These are phyloP conservation scores for Mortierella sp. DNA, from an alignment of 371 early-diverging fungal species.

Conservation along the genomic window DNA sequence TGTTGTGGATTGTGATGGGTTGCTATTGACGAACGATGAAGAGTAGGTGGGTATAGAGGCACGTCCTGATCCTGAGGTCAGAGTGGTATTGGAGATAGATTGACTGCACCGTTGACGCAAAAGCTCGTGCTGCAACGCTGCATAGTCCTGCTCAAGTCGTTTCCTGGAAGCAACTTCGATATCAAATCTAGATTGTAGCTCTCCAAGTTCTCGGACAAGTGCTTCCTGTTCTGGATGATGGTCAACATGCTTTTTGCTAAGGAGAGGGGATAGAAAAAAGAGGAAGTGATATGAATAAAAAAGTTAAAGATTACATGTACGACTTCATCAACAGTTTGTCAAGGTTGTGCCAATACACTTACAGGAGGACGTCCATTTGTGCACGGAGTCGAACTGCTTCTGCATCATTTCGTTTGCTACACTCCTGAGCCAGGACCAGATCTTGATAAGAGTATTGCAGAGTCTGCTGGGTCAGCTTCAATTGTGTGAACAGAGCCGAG, in stretches of 20 bases:
- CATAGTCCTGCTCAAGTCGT: constrained; percentile 28
- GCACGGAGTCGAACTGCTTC: constrained; percentile 15
- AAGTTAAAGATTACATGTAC: background rate
- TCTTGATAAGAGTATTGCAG: constrained; percentile 36
- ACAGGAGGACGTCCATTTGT: constrained; percentile 37
- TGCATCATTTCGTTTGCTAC: constrained; percentile 23
- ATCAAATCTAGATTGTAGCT: constrained; percentile 22
- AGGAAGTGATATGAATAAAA: background rate
- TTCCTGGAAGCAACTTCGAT: constrained; percentile 22
- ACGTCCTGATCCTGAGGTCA: too few species aligned
- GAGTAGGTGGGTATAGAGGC: background rate
- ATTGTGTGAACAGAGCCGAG: constrained; percentile 9
- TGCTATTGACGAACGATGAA: background rate
- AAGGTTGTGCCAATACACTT: background rate
- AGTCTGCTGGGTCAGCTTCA: constrained; percentile 34
- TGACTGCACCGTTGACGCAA: constrained; percentile 4
- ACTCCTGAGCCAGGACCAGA: constrained; percentile 28
- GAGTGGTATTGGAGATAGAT: too few species aligned
- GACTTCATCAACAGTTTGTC: too few species aligned
- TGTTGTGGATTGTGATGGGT: constrained; percentile 2
- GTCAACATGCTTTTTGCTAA: constrained; percentile 41
- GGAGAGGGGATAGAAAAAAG: background rate
- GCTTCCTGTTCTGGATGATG: constrained; percentile 41
- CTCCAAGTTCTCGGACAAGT: constrained; percentile 27
- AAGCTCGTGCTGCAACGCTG: constrained; percentile 21